These are phyloP conservation scores for Penicillium canescens DNA, from an alignment of 495 filamentous ascomycete species.

Conservation along the genomic window DNA sequence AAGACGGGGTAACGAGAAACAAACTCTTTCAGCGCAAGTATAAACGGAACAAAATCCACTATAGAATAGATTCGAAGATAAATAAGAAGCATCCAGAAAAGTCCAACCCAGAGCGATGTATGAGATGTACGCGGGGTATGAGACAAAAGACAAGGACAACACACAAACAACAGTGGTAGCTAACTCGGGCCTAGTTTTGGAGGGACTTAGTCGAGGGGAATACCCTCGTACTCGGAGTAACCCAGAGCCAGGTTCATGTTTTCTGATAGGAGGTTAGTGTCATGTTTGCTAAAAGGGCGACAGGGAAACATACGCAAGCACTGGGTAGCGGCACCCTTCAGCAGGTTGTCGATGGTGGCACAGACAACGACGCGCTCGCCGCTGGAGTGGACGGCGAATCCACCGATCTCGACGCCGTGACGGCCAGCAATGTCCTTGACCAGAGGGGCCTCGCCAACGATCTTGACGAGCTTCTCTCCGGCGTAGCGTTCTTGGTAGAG, in stretches of 20 bases:
- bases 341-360: conserved; percentile 95
- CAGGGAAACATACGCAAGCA: conserved; percentile 75
- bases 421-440: conserved; percentile 89
- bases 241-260: conserved; percentile 97
- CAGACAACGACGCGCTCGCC: conserved; percentile 93
- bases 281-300: not conserved
- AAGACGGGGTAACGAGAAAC: conserved; percentile 1
- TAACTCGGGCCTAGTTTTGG: conserved; percentile 13
- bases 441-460: conserved; percentile 80
- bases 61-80: conserved; percentile 23
- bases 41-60: conserved; percentile 16
- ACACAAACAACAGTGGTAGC: conserved; percentile 18
- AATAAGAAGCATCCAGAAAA: conserved; percentile 14
- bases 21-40: conserved; percentile 17
- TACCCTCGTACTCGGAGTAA: conserved; percentile 90
- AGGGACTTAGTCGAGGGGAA: conserved; percentile 61
- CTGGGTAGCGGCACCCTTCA: conserved; percentile 96
- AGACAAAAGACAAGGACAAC: conserved; percentile 21
- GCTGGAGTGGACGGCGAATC: conserved; percentile 84
- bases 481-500: conserved; percentile 96
- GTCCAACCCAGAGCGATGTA: conserved; percentile 33
- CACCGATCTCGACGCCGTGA: conserved; percentile 93
- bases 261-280: conserved; percentile 50
- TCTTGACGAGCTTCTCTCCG: conserved; percentile 90
- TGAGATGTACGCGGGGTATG: conserved; percentile 38